Evolutionary conservation across 225 moss, liverwort and hornwort species (phyloP).

Genomic region (Asterella californica): DNA sequence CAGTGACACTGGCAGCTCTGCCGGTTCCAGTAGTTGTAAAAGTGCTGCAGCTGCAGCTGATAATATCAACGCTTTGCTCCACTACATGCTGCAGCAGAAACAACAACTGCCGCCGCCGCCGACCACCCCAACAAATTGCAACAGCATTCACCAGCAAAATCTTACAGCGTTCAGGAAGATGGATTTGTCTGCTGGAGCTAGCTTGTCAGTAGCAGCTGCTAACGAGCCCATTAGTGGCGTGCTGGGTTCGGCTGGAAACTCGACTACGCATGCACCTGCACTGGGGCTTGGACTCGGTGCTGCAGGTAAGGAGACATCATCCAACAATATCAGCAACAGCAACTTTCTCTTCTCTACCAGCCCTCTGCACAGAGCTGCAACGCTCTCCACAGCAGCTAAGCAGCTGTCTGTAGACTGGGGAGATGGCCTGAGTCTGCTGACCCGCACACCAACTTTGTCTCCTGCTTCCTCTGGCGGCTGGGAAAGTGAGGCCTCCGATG

Average conservation of each 20-base stretch:
- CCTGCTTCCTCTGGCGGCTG: constrained; percentile 7
- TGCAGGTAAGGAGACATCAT: not conserved
- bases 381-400: not conserved
- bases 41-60: not conserved
- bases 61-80: constrained; percentile 23
- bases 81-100: constrained; percentile 26
- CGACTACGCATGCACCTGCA: not conserved
- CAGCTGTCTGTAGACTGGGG: constrained; percentile 1
- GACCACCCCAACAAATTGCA: not conserved
- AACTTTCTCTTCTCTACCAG: constrained; percentile 9
- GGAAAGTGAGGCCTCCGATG: constrained; percentile 8
- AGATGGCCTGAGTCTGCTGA: constrained; percentile 7
- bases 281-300: not conserved
- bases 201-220: not conserved
- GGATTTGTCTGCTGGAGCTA: constrained; percentile 7
- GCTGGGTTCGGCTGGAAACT: not conserved
- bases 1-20: constrained; percentile 6
- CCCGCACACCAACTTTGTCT: constrained; percentile 5
- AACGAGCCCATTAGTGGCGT: not conserved
- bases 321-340: not conserved
- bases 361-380: constrained; percentile 3
- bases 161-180: constrained; percentile 15
- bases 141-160: constrained; percentile 5
- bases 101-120: not conserved
- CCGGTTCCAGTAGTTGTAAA: constrained; percentile 15